Evolutionary conservation across 1,139 yeast species (phyloP), one percentile per base, ranked within the genome.

Genomic region (Suhomyces kunorum): DNA sequence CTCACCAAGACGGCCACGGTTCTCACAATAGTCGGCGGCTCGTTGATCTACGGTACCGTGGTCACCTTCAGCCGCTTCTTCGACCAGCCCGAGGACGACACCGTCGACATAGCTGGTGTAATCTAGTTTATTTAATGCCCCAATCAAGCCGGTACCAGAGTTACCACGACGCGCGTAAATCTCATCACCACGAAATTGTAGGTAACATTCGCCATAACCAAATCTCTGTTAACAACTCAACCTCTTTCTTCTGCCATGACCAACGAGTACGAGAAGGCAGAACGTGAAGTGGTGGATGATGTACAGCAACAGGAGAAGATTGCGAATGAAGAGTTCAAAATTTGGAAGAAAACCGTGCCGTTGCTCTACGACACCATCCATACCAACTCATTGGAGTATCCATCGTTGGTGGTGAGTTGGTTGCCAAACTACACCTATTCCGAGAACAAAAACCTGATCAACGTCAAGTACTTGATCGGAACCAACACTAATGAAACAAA

Each of bases 261-360:
- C 27, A 62, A 48, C 34, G 48, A 45, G 22, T 39, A 17, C 31
- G 36, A 24, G 11, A 25, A 32, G 6, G 58, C 57, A 13, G 69
- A 66, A 43, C 60, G 50, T 34, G 74, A 66, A 42, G 57, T 71
- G 18, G 60, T 63, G 24, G 58, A 59, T 28, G 76, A 68, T 43
- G 76, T 73, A 52, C 81, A 76, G 53, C 59, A 64, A 42, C 66
- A 66, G 40, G 83, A 78, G 49, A 78, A 76, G 51, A 55, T 77
- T 16, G 64, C 70, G 46, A 78, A 78, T 49, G 83, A 78, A 59
- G 96, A 87, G 63, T 89, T 82, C 71, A 87, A 89, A 56, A 86
- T 87, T 43, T 92, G 98, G 98, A 90, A 90, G 63, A 92, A 92
- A 58, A 83, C 95, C 9, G 86, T 92, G n/a, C 96, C 96, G 12